These are phyloP conservation scores for Smithsoniella earleae DNA, from an alignment of 163 green algal species.

Conservation along the genomic window DNA sequence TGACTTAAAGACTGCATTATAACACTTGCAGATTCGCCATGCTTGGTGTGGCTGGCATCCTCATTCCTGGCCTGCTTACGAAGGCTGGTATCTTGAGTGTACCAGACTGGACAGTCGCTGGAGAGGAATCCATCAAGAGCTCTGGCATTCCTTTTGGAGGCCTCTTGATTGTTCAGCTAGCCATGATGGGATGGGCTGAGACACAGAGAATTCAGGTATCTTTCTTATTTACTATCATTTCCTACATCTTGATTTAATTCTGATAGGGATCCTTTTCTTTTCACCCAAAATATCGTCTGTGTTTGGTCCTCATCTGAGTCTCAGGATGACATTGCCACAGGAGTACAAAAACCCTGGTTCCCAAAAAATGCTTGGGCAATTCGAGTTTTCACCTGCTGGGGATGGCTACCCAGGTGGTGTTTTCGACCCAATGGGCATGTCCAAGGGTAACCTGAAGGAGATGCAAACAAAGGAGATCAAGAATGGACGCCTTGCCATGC, in stretches of 20 bases:
- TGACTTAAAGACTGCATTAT: no score
- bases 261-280: no score
- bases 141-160: conserved; percentile 34
- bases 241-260: background rate
- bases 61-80: conserved; percentile 44
- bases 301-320: no score
- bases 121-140: conserved; percentile 43
- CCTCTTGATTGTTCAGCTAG: conserved; percentile 68
- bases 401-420: conserved; percentile 65
- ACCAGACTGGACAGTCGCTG: conserved; percentile 78
- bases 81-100: conserved; percentile 41
- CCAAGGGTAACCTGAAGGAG: conserved; percentile 48
- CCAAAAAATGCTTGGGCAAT: no score
- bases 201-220: conserved; percentile 10
- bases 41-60: conserved; percentile 68
- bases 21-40: conserved; percentile 58
- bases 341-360: conserved; percentile 83
- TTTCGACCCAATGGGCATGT: conserved; percentile 77
- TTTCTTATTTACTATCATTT: background rate
- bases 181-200: conserved; percentile 81
- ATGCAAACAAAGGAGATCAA: conserved; percentile 87
- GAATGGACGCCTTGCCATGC: conserved; percentile 83
- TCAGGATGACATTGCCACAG: conserved; percentile 21
- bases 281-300: no score
- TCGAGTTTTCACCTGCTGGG: conserved; percentile 38